Conservation (phyloP, 441 rosid genomes). For the Theobroma grandiflorum region DNA sequence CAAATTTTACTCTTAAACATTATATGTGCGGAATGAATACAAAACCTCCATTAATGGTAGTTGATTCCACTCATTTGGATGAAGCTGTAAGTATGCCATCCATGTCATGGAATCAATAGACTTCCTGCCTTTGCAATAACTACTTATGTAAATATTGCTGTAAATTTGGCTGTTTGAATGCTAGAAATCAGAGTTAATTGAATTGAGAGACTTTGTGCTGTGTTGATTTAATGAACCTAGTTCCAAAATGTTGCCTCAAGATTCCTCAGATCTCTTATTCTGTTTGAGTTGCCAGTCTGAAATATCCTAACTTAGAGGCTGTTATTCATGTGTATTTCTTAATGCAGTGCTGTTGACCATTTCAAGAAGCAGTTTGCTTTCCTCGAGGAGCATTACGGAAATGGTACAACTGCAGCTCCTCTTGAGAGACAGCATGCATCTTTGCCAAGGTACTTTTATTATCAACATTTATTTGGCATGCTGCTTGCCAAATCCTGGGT, state of each 20-base stretch:
- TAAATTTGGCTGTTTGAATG: constrained; percentile 13
- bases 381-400: constrained; percentile 94
- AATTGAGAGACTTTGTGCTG: not conserved
- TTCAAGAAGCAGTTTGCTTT: constrained; percentile 96
- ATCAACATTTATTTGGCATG: constrained; percentile 10
- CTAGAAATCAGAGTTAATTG: not conserved
- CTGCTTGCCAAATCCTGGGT: not conserved
- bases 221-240: not conserved
- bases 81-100: constrained; percentile 7
- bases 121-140: constrained; percentile 2
- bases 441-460: constrained; percentile 70
- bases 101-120: not conserved
- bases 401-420: constrained; percentile 79
- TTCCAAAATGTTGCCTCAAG: not conserved
- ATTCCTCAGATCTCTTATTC: not conserved
- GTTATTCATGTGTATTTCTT: constrained; percentile 16
- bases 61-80: constrained; percentile 12
- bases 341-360: constrained; percentile 93
- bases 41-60: not conserved
- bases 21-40: constrained; percentile 8
- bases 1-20: not conserved
- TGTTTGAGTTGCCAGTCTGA: not conserved
- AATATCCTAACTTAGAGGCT: not conserved
- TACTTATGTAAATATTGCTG: not conserved
- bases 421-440: constrained; percentile 96